Conservation (phyloP, 371 early-diverging fungal species). For the Batkoa obscura region DNA sequence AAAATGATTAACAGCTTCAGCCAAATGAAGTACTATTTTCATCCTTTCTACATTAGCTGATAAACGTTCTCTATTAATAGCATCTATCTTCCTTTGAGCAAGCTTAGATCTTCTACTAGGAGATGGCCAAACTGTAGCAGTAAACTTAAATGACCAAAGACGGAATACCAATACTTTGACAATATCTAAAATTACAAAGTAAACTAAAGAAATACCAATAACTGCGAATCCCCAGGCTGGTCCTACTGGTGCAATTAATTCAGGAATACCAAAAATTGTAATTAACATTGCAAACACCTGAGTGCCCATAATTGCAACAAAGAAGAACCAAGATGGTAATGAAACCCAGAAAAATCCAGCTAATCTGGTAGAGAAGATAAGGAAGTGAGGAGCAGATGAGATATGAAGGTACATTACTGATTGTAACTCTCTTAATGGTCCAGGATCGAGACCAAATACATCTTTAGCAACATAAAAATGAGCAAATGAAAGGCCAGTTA, state of each 20-base stretch:
- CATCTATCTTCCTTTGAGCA: no score
- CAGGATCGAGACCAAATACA: no score
- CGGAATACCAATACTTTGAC: slow-evolving; percentile 54
- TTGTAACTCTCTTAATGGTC: no score
- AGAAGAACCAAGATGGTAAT: slow-evolving; percentile 59
- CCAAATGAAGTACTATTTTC: neutral
- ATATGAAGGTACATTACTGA: slow-evolving; percentile 73
- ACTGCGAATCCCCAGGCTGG: slow-evolving; percentile 28
- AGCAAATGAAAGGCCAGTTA: slow-evolving; percentile 45
- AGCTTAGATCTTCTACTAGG: no score
- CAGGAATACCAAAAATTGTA: slow-evolving; percentile 50
- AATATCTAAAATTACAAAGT: slow-evolving; percentile 49
- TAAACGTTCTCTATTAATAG: neutral
- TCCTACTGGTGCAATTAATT: slow-evolving; percentile 26
- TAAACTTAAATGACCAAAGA: slow-evolving; percentile 47
- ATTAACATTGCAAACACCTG: slow-evolving; percentile 81
- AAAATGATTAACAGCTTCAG: neutral
- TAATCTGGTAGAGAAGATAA: slow-evolving; percentile 90
- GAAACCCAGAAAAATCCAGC: slow-evolving; percentile 74
- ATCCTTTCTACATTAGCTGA: neutral
- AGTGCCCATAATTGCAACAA: slow-evolving; percentile 64
- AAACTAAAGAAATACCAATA: slow-evolving; percentile 28
- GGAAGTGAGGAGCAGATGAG: slow-evolving; percentile 82
- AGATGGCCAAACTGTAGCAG: slow-evolving; percentile 48
- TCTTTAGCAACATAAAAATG: slow-evolving; percentile 44